phyloP scores from a whole-genome alignment of 495 filamentous ascomycete species.

The Penicillium salamii region DNA sequence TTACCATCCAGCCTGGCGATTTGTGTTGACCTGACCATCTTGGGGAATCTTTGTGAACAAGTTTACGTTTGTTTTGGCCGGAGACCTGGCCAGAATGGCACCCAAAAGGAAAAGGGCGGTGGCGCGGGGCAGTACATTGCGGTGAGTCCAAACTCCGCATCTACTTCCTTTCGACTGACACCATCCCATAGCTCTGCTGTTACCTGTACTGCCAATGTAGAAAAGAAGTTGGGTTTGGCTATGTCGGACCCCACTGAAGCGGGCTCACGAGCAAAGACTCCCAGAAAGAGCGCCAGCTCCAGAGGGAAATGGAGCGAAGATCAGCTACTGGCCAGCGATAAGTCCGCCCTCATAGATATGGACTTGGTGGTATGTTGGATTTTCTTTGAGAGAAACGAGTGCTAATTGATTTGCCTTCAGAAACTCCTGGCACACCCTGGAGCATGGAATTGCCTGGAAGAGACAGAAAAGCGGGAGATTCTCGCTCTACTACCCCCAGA shows the following conservation, averaged over 20 bases:
- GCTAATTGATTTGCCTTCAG: too few species aligned
- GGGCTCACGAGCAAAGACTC: constrained; percentile 15
- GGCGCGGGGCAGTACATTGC: constrained; percentile 27
- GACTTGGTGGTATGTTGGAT: constrained; percentile 54
- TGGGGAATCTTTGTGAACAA: constrained; percentile 18
- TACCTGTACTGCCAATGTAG: constrained; percentile 22
- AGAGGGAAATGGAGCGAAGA: constrained; percentile 45
- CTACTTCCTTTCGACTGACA: constrained; percentile 6
- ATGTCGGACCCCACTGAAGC: constrained; percentile 20
- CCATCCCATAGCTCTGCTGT: constrained; percentile 19
- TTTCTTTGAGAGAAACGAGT: too few species aligned
- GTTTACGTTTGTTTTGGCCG: constrained; percentile 11
- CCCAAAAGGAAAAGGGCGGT: constrained; percentile 32
- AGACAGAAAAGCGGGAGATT: constrained; percentile 54
- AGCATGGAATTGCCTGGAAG: constrained; percentile 57
- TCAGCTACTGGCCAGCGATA: constrained; percentile 53
- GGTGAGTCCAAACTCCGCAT: constrained; percentile 17
- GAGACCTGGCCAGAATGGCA: constrained; percentile 31
- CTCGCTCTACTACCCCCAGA: constrained; percentile 55
- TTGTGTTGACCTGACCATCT: constrained; percentile 93
- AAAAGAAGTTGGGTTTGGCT: constrained; percentile 12
- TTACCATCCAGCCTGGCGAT: constrained; percentile 91
- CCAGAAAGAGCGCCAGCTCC: constrained; percentile 25
- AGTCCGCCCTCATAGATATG: constrained; percentile 51
- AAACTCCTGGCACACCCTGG: constrained; percentile 52